Base-by-base conservation (phyloP, 257 asterid species). In the Linaria vulgaris region DNA sequence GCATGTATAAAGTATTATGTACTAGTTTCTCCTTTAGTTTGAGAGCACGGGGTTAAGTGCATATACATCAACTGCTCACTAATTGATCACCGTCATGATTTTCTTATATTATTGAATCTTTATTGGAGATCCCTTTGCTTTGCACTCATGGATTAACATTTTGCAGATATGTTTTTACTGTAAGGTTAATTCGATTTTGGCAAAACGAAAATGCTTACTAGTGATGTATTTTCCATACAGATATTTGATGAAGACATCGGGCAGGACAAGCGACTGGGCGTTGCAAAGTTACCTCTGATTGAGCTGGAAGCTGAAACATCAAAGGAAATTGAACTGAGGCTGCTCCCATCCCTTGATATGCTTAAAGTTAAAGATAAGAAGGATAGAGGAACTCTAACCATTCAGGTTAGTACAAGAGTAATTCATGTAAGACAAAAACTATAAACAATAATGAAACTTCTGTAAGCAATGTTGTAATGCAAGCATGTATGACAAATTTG, bases 241-340 rank as follows among this genome's bases (percentile, higher is more conserved):
- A 96, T 92, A 53, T 87, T 72, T 56, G 99, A 94, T 74, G 64
- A 84, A 74, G 99, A 94, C 73, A 79, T 94, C 38, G 99, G 99
- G 60, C 95, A 90, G 82, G 99, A 94, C 73, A 72, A 79, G 79
- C 82, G 82, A 59, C 66, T 91, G 75, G 98, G 98, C 61, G 66
- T 88, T 34, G 76, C 79, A 8, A 91, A 86, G 63, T 60, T 88
- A 74, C 84, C 92, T 59, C 75, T 91, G 67, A 74, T 58, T 34
- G 96, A 91, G 34, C 64, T 91, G 72, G 88, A 80, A 81, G 79
- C 95, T 38, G 98, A 84, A 55, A 69, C 37, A 39, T 13, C 82
- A 3, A 88, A 91, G 72, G 95, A 83, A 61, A 16, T 71, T 17
- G 86, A 86, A 30, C 53, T 86, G 48, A 79, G 87, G 77, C 77